Evolutionary conservation across 2,329 filamentous ascomycete genomes (phyloP), one percentile per base, ranked within the genome.

Genomic region (Clonostachys rhizophaga): DNA sequence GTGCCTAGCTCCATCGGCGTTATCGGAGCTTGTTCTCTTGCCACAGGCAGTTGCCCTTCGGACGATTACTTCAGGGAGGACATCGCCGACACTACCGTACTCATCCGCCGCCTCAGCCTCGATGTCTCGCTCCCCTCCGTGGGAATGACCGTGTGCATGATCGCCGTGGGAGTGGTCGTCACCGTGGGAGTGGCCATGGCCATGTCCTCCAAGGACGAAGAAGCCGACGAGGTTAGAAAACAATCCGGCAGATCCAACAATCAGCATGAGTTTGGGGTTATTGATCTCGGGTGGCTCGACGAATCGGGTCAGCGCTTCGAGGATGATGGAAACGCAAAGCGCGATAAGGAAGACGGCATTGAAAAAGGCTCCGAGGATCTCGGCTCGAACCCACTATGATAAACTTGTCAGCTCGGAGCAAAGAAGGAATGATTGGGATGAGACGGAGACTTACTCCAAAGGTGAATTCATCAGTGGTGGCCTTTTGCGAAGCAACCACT

Each of bases 291-390:
- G 91, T 8, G 91, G 91, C 59, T 97, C 90, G 61, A 97, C 79
- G 56, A 99, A 87, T 60, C 94, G 87, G 58, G 91, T 90, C 50
- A 96, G 80, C 14, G 94, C 94, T 68, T 99, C 94, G 58, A 99
- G 84, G 60, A 97, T 88, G 67, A 99, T 99, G 44, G 92, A 95
- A 48, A 99, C 77, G 70, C 94, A 99, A 9, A 99, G 81, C 8
- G 94, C 94, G 61, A 99, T 94, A 41, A 99, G 78, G 72, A 99
- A 99, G 42, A 97, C 92, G 55, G 94, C 94, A 60, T 99, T 99
- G 70, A 97, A 89, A 58, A 97, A 85, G 43, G 94, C 94, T 60
- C 94, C 94, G 6, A 99, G 78, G 11, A 95, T 97, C 74, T 99
- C 94, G 35, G 94, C 94, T 56, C 94, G 89, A 74, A 97, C 87